Evolutionary conservation across 148 eudicot genomes (phyloP).

Genomic region (Vaccinium macrocarpon): DNA sequence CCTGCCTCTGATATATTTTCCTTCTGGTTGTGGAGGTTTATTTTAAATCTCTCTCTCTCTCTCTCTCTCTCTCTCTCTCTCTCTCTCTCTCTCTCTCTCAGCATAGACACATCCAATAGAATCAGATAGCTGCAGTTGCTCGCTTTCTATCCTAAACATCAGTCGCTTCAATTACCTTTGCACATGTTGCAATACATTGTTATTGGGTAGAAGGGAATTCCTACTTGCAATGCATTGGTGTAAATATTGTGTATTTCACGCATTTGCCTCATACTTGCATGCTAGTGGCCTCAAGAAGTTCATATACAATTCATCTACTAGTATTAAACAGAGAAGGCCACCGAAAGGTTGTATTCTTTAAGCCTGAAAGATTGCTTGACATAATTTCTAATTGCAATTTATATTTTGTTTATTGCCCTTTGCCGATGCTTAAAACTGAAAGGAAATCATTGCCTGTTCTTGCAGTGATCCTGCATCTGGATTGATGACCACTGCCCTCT

Average conservation of each 20-base stretch:
- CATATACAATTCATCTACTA: background rate
- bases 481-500: constrained; percentile 21
- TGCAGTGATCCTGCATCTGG: constrained; percentile 39
- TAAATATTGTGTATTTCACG: background rate
- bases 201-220: background rate
- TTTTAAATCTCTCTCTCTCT: background rate
- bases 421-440: background rate
- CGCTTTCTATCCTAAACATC: background rate
- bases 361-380: background rate
- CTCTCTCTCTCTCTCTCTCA: too few species aligned
- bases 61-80: too few species aligned
- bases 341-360: background rate
- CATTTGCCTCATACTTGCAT: background rate
- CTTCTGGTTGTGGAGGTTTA: background rate
- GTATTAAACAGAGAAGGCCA: background rate
- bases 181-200: background rate
- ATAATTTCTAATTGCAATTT: background rate
- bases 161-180: background rate
- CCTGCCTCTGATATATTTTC: background rate
- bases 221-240: background rate
- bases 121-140: background rate
- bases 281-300: background rate
- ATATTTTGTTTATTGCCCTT: background rate
- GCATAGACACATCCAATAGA: background rate
- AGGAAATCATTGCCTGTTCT: background rate